Base-by-base conservation (phyloP, 2,329 filamentous ascomycete species). In the Graphilbum ipis-grandicollis region DNA sequence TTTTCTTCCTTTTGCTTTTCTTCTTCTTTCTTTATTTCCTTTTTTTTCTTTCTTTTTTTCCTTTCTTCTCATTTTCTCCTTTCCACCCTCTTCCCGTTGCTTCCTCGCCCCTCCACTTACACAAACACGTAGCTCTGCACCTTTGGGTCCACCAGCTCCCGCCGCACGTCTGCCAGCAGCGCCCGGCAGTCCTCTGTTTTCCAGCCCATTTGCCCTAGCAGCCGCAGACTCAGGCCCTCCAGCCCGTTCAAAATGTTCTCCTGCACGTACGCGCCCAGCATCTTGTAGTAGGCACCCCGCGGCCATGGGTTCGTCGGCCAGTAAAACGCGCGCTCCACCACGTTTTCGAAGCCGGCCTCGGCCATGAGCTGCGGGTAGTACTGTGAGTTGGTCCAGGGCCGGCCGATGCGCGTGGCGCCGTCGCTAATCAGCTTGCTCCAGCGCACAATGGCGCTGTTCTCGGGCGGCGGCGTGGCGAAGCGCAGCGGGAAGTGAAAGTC, bases 281-380 rank as follows among this genome's bases (percentile, higher is more conserved):
- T 39, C 44, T 47, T 52, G 19, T 43, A 36, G 13, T 41, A 46
- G 17, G 34, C 37, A 18, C 50, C 43, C 26, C 44, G 41, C 5
- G 51, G 43, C 50, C 57, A 59, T 9, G 48, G 43, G 25, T 53
- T 54, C 8, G 50, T 46, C 4, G 56, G 56, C 12, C 54, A 45
- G 15, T 51, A 45, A 40, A 47, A 45, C 31, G 46, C 40, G 31
- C 47, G 48, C 31, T 55, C 48, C 4, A 40, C 39, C 10, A 58
- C 48, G 36, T 58, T 46, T 3, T 48, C 46, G 35, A 56, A 58
- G 14, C 57, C 56, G 4, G 47, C 46, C 18, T 52, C 50, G 17
- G 42, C 39, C 29, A 59, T 41, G 41, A 50, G 50, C 14, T 40
- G 29, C 4, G 34, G 26, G 49, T 47, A 30, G 52, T 52, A 22